Evolutionary conservation across 108 stramenopile species (phyloP).

Genomic region (Nitzschia sp.): DNA sequence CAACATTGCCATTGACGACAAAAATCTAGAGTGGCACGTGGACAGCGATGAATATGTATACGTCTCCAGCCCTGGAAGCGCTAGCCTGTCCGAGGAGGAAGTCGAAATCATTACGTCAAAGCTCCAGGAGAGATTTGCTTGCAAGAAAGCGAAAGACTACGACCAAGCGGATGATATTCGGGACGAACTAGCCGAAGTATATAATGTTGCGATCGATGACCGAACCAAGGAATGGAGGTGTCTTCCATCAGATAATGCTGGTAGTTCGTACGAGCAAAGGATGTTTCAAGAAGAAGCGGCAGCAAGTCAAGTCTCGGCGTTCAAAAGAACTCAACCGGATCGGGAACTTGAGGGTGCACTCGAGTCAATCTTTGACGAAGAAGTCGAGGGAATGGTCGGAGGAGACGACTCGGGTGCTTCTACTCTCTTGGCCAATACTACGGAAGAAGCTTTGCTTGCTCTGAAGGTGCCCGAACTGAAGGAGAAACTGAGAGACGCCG

Average conservation of each 20-base stretch:
- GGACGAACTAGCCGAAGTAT: slow-evolving; percentile 46
- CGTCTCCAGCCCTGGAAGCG: not conserved
- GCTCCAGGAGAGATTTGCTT: slow-evolving; percentile 32
- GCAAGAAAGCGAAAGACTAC: slow-evolving; percentile 48
- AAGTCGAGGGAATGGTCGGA: slow-evolving; percentile 7
- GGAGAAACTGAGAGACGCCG: slow-evolving; percentile 51
- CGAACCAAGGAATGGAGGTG: slow-evolving; percentile 48
- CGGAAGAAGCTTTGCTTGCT: slow-evolving; percentile 33
- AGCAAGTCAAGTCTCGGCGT: not conserved
- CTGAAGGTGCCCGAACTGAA: slow-evolving; percentile 63
- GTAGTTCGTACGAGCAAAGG: too few species aligned
- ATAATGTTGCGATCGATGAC: slow-evolving; percentile 52
- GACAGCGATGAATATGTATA: slow-evolving; percentile 14
- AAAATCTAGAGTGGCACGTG: slow-evolving; percentile 45
- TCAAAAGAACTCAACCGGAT: not conserved
- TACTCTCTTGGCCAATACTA: slow-evolving; percentile 1
- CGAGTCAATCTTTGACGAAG: slow-evolving; percentile 1
- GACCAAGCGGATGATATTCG: slow-evolving; percentile 60
- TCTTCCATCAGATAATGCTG: not conserved
- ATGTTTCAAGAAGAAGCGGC: not conserved
- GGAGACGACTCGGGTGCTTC: slow-evolving; percentile 3
- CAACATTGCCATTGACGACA: slow-evolving; percentile 52
- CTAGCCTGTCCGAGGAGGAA: not conserved
- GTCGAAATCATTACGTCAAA: not conserved
- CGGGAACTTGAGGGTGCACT: not conserved